Percentiles rank a stretch among this genome's conserved stretches.
Evolutionary conservation across 2,329 filamentous ascomycete genomes (phyloP).

Genomic region (Fonsecaea multimorphosa): DNA sequence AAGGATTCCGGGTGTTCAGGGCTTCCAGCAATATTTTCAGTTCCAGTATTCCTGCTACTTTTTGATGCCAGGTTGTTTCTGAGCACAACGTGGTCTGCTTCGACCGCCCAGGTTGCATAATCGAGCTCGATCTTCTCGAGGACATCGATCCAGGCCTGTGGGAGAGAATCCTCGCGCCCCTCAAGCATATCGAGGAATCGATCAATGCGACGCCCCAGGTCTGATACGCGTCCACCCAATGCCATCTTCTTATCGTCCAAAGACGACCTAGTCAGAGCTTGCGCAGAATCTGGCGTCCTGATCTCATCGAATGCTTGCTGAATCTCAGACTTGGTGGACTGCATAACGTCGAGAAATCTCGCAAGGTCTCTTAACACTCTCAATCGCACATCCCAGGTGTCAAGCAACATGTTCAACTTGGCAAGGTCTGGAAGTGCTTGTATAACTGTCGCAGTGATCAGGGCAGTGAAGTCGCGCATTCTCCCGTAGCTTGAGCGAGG

Average conservation of each 20-base stretch:
- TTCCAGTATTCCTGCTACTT: conserved; percentile 12
- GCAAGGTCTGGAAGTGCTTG: conserved; percentile 83
- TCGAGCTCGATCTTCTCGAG: conserved; percentile 80
- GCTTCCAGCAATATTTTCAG: conserved; percentile 32
- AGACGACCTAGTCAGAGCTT: conserved; percentile 43
- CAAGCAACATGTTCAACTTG: conserved; percentile 73
- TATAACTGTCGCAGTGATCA: conserved; percentile 90
- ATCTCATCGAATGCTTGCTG: conserved; percentile 45
- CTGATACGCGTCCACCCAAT: conserved; percentile 71
- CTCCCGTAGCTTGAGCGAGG: conserved; percentile 63
- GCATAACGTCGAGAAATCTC: conserved; percentile 67
- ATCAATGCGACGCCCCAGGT: conserved; percentile 76
- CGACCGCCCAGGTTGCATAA: conserved; percentile 80
- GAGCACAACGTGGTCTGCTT: conserved; percentile 75
- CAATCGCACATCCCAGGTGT: conserved; percentile 78
- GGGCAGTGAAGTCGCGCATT: conserved; percentile 86
- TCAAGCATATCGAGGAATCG: conserved; percentile 86
- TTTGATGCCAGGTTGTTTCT: conserved; percentile 62
- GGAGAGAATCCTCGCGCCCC: conserved; percentile 80
- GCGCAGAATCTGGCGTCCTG: conserved; percentile 32
- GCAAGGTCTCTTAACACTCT: conserved; percentile 76
- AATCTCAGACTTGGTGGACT: conserved; percentile 47
- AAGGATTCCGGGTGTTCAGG: conserved; percentile 19
- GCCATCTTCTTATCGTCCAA: conserved; percentile 57
- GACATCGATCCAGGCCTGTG: conserved; percentile 83